phyloP scores from a whole-genome alignment of 148 eudicot genomes.

The Chenopodium formosanum region DNA sequence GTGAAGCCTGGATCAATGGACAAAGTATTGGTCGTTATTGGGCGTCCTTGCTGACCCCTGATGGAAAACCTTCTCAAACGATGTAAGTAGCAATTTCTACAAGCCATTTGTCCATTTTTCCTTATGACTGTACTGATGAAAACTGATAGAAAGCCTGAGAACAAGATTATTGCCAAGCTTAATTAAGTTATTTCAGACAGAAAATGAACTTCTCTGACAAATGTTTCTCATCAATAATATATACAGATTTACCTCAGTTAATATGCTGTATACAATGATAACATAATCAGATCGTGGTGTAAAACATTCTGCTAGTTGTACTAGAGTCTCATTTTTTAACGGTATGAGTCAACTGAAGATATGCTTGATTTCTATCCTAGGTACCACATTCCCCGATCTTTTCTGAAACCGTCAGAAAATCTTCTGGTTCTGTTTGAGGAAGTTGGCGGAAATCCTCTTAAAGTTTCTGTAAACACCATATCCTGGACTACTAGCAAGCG shows the following conservation, averaged over 20 bases:
- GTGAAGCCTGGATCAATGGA: constrained; percentile 65
- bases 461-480: constrained; percentile 36
- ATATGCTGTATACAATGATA: neutral
- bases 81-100: constrained; percentile 24
- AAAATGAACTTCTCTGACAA: neutral
- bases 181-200: neutral
- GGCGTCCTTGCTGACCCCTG: constrained; percentile 48
- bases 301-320: neutral
- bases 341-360: neutral
- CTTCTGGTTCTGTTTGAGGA: constrained; percentile 40
- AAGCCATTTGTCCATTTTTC: neutral
- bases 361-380: constrained; percentile 19
- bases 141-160: neutral
- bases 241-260: neutral
- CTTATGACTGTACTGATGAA: neutral
- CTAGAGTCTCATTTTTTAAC: neutral
- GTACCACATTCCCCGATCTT: constrained; percentile 46
- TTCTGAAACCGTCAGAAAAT: constrained; percentile 31
- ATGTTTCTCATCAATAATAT: neutral
- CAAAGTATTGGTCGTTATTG: constrained; percentile 64
- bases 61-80: constrained; percentile 48
- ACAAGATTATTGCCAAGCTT: neutral
- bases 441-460: constrained; percentile 39
- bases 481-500: constrained; percentile 23
- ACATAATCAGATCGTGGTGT: neutral